A percentile compares a stretch with the other conserved stretches of the same genome.
Conservation (phyloP, 2,329 filamentous ascomycete genomes). For the Aureobasidium pullulans region DNA sequence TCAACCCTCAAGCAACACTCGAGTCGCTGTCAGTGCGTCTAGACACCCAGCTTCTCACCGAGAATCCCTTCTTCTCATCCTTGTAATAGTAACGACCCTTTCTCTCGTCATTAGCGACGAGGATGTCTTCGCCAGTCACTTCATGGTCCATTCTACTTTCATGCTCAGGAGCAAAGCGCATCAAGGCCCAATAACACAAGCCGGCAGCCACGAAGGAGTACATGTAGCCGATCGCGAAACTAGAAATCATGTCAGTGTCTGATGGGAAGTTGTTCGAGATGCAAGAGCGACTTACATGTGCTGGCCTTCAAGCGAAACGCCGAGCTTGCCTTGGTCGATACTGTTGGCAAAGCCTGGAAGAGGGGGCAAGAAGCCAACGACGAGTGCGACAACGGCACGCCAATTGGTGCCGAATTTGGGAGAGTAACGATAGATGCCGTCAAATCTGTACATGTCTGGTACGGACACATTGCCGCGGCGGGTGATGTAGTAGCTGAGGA, state of each 20-base stretch:
- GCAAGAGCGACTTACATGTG: neutral
- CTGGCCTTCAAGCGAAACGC: neutral
- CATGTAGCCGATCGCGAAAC: neutral
- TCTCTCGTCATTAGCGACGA: neutral
- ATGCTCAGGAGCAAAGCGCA: neutral
- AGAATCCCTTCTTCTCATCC: neutral
- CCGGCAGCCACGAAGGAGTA: neutral
- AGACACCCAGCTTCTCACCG: neutral
- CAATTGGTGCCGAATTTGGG: conserved; percentile 20
- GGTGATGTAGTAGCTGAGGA: conserved; percentile 18
- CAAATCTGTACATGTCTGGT: conserved; percentile 21
- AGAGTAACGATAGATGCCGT: conserved; percentile 22
- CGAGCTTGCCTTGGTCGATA: neutral
- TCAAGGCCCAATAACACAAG: neutral
- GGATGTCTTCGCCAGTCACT: neutral
- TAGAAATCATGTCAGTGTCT: neutral
- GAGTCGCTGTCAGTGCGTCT: neutral
- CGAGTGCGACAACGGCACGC: conserved; percentile 20
- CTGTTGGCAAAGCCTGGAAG: conserved; percentile 19
- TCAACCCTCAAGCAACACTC: neutral
- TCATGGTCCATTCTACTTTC: neutral
- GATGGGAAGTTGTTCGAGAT: neutral
- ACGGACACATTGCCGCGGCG: conserved; percentile 19
- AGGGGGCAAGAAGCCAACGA: conserved; percentile 19
- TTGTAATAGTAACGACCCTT: neutral